Evolutionary conservation across 176 grass and related monocot genomes (phyloP).

Genomic region (Eragrostis curvula): DNA sequence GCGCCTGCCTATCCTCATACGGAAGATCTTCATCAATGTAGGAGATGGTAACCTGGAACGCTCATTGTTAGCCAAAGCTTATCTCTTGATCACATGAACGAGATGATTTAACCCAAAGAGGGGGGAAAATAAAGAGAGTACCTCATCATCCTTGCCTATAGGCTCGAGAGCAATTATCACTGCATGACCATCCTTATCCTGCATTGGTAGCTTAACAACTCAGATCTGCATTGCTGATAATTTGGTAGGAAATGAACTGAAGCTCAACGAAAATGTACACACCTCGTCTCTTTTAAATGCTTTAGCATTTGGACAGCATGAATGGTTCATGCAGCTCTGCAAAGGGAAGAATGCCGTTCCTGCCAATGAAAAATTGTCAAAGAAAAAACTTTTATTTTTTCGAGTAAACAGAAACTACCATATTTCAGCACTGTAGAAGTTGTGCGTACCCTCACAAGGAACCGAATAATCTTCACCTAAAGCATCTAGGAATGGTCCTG

Average conservation of each 20-base stretch:
- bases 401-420: slow-evolving; percentile 8
- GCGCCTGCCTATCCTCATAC: slow-evolving; percentile 72
- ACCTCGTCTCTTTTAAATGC: slow-evolving; percentile 97
- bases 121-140: slow-evolving; percentile 33
- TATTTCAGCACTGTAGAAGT: neutral
- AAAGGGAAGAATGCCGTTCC: slow-evolving; percentile 93
- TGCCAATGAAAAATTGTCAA: slow-evolving; percentile 43
- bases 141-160: slow-evolving; percentile 78
- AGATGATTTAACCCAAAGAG: neutral
- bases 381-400: neutral
- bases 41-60: slow-evolving; percentile 80
- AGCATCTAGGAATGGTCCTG: slow-evolving; percentile 60
- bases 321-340: slow-evolving; percentile 99
- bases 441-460: slow-evolving; percentile 75
- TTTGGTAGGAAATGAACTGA: slow-evolving; percentile 18
- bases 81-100: neutral
- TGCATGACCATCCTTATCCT: slow-evolving; percentile 82
- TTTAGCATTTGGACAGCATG: slow-evolving; percentile 92
- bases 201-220: slow-evolving; percentile 24
- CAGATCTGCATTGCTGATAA: slow-evolving; percentile 32
- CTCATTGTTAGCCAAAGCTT: neutral
- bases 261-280: neutral
- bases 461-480: slow-evolving; percentile 86
- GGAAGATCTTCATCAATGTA: slow-evolving; percentile 91
- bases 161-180: slow-evolving; percentile 67